Conservation (phyloP, 352 stramenopile genomes). For the Phytophthora kernoviae region DNA sequence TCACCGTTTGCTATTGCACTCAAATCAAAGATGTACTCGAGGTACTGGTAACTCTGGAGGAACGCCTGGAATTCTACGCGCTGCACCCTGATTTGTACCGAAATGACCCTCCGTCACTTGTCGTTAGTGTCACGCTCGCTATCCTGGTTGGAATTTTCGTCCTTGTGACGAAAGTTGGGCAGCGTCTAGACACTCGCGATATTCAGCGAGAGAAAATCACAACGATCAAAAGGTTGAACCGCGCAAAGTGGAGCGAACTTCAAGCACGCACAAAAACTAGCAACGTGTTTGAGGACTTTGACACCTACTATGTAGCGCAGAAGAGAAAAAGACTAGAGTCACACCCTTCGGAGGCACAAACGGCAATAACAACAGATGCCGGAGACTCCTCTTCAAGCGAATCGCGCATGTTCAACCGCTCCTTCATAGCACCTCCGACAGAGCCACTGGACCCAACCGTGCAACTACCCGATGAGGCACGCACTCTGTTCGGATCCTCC, state of each 20-base stretch:
- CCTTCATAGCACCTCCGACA: neutral
- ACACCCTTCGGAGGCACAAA: constrained; percentile 22
- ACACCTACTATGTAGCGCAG: constrained; percentile 42
- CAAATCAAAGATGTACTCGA: constrained; percentile 65
- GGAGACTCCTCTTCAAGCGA: constrained; percentile 21
- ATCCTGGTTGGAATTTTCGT: constrained; percentile 49
- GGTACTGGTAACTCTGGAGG: constrained; percentile 65
- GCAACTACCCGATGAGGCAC: constrained; percentile 45
- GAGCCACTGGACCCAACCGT: constrained; percentile 20
- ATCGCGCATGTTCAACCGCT: constrained; percentile 1
- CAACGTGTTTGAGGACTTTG: constrained; percentile 56
- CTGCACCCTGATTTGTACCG: constrained; percentile 61
- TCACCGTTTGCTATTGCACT: constrained; percentile 69
- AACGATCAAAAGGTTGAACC: constrained; percentile 64
- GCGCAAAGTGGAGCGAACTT: constrained; percentile 68
- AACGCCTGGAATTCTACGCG: constrained; percentile 69
- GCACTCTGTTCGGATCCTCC: constrained; percentile 54
- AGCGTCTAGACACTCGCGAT: constrained; percentile 42
- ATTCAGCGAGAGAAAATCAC: constrained; percentile 52
- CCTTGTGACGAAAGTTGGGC: constrained; percentile 30
- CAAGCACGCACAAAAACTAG: constrained; percentile 38
- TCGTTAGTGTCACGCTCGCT: constrained; percentile 42
- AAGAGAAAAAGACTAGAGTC: constrained; percentile 35
- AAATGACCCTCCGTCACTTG: constrained; percentile 58
- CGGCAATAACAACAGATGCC: constrained; percentile 6